phyloP scores from a whole-genome alignment of 106 monocot species.

The Alisma plantagoaquatica region DNA sequence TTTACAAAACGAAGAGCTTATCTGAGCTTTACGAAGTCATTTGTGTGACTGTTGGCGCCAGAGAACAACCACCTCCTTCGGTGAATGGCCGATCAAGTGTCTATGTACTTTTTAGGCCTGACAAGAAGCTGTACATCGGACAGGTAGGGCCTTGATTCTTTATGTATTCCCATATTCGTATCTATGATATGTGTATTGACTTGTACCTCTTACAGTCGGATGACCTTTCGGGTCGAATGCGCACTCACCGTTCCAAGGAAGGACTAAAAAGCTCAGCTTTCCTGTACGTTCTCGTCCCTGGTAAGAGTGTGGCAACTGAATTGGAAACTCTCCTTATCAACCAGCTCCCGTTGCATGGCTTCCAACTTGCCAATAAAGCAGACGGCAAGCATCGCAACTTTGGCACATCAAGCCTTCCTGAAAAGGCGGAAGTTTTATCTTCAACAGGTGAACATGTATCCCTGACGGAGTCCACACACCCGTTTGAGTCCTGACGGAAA shows the following conservation, averaged over 20 bases:
- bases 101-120: conserved; percentile 71
- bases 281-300: conserved; percentile 68
- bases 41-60: conserved; percentile 50
- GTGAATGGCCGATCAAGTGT: conserved; percentile 73
- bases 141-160: conserved; percentile 67
- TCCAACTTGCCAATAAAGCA: conserved; percentile 52
- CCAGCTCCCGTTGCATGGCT: conserved; percentile 68
- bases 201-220: conserved; percentile 59
- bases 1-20: conserved; percentile 37
- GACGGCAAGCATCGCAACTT: conserved; percentile 94
- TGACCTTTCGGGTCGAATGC: conserved; percentile 70
- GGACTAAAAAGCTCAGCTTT: conserved; percentile 48
- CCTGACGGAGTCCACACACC: too few relatives aligned
- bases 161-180: too few relatives aligned
- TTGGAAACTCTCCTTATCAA: conserved; percentile 96
- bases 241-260: conserved; percentile 63
- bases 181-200: too few relatives aligned
- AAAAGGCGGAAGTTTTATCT: conserved; percentile 14
- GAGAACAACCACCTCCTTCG: conserved; percentile 91
- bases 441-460: too few relatives aligned
- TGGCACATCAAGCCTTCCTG: conserved; percentile 48
- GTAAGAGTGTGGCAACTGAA: conserved; percentile 86
- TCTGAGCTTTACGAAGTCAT: conserved; percentile 31
- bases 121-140: conserved; percentile 80
- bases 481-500: too few relatives aligned